These are phyloP conservation scores for Metarhizium brunneum DNA, from an alignment of 2,329 filamentous ascomycete genomes.

Conservation along the genomic window DNA sequence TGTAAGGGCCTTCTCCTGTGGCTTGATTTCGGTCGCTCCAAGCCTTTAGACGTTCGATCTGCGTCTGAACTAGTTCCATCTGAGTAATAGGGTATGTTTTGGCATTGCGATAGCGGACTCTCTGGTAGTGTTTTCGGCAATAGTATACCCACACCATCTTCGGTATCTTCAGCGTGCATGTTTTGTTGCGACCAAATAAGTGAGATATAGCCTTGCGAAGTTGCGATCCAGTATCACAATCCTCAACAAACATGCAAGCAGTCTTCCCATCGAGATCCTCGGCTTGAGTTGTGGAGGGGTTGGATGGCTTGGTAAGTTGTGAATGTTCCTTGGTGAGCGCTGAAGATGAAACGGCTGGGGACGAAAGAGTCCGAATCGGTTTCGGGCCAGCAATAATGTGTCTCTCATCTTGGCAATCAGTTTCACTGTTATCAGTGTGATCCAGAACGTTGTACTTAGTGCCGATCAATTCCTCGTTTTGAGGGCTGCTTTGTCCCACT, in stretches of 20 bases:
- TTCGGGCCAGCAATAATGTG: not conserved
- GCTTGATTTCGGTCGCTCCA: constrained; percentile 48
- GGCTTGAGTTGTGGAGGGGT: not conserved
- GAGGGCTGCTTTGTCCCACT: not conserved
- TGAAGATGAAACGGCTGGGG: not conserved
- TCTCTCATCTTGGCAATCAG: not conserved
- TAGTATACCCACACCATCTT: constrained; percentile 63
- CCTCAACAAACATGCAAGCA: constrained; percentile 44
- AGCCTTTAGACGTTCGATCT: constrained; percentile 51
- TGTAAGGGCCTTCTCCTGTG: constrained; percentile 19
- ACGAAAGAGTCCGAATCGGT: not conserved
- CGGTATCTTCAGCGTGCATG: constrained; percentile 62
- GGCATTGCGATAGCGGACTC: constrained; percentile 58
- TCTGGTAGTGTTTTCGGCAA: constrained; percentile 78
- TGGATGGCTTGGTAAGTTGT: not conserved
- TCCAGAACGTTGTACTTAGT: not conserved
- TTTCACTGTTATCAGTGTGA: not conserved
- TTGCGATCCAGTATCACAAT: constrained; percentile 51
- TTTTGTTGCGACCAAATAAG: constrained; percentile 76
- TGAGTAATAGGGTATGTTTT: constrained; percentile 53
- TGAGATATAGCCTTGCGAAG: constrained; percentile 71
- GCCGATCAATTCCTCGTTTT: not conserved
- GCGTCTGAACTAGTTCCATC: constrained; percentile 52
- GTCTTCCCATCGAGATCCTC: constrained; percentile 17
- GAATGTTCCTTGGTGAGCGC: not conserved